Evolutionary conservation across 805 yeast genomes (phyloP).

Genomic region (Candida gorgasii): DNA sequence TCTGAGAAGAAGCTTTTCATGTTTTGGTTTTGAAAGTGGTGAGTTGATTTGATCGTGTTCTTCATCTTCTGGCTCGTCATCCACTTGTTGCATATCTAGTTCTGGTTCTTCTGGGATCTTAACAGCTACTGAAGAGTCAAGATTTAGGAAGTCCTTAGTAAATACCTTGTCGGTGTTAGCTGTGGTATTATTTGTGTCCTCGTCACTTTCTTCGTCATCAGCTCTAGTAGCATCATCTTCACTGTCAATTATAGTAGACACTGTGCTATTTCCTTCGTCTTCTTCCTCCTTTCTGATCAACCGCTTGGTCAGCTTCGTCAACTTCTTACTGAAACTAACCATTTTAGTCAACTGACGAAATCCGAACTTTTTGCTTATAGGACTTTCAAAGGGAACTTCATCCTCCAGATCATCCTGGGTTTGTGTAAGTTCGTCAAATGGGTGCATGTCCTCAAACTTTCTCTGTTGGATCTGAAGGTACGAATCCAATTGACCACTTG

Average conservation of each 20-base stretch:
- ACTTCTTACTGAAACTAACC: slow-evolving; percentile 17
- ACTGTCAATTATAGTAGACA: slow-evolving; percentile 18
- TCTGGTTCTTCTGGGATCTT: not conserved
- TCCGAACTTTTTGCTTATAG: slow-evolving; percentile 6
- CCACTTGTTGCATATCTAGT: not conserved
- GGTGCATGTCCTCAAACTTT: slow-evolving; percentile 5
- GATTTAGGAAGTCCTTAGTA: slow-evolving; percentile 2
- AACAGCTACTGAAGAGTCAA: not conserved
- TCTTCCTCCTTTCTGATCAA: slow-evolving; percentile 18
- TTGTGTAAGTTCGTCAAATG: not conserved
- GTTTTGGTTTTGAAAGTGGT: slow-evolving; percentile 9
- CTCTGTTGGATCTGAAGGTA: slow-evolving; percentile 12
- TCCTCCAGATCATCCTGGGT: slow-evolving; percentile 4
- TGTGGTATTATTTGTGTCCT: slow-evolving; percentile 14
- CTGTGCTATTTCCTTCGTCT: slow-evolving; percentile 13
- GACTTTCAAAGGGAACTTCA: slow-evolving; percentile 8
- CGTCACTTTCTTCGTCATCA: slow-evolving; percentile 19
- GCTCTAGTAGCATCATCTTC: slow-evolving; percentile 7
- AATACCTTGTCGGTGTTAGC: not conserved
- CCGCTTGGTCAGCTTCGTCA: slow-evolving; percentile 20
- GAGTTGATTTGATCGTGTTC: not conserved
- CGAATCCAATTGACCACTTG: slow-evolving; percentile 23
- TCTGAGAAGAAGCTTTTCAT: slow-evolving; percentile 30
- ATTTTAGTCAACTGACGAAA: slow-evolving; percentile 29
- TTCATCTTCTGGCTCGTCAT: slow-evolving; percentile 1